Evolutionary conservation across 176 grass and related monocot species (phyloP), one percentile per base, ranked within the genome.

Genomic region (Cenchrus purpureus): DNA sequence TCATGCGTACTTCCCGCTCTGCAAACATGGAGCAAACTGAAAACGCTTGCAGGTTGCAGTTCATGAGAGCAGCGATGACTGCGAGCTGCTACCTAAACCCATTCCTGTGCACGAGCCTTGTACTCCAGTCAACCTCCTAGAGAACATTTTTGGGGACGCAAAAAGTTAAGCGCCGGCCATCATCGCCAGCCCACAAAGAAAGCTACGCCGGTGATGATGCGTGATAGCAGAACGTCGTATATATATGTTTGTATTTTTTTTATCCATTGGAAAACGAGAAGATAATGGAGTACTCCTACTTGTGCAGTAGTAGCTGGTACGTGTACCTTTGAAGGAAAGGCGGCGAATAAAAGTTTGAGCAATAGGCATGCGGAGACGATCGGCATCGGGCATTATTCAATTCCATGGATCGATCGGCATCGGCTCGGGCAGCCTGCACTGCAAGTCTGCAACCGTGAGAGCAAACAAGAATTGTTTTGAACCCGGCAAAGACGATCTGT

Each of bases 141-240:
- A 51, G 55, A 79, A 73, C 52, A 57, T 65, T 57, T 80, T 87
- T 50, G 70, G 89, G 85, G 70, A 87, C 79, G 54, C 54, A 84
- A 84, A 91, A 87, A 76, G 37, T 40, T 40, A 40, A 40, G 76
- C 45, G 57, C 13, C 4, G 3, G 80, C 46, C 89, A 87, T 87
- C 45, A 83, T 87, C 46, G 70, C 81, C 25, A 79, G 83, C 61
- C 54, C 16, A 68, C 83, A 82, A 72, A 59, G 81, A 76, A 90
- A 73, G 73, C 40, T 58, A 82, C 22, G 37, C 67, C 9, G 43
- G 74, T 72, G 84, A 86, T 90, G 84, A 86, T 67, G 64, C 48
- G 9, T 17, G 66, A 29, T 16, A 61, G 65, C 58, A 90, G 55
- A 72, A 52, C 40, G 67, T 73, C 40, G 67, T 73, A 73, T 65